phyloP scores from a whole-genome alignment of 352 stramenopile genomes.

The Globisporangium irregulare region DNA sequence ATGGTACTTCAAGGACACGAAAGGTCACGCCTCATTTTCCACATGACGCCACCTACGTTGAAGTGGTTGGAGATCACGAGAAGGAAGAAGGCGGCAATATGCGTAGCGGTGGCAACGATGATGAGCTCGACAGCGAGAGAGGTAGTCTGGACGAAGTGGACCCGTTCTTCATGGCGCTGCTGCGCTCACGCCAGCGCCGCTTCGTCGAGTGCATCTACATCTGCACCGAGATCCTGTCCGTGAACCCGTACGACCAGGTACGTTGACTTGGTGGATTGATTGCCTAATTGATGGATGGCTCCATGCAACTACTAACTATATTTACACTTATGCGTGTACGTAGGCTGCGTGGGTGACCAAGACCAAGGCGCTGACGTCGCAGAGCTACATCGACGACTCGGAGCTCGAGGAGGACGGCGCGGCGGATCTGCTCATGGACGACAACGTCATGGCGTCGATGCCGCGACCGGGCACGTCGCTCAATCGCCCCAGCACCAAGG shows the following conservation, averaged over 20 bases:
- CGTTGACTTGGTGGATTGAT: neutral
- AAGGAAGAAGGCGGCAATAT: slow-evolving; percentile 5
- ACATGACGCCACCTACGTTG: neutral
- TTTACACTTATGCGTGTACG: neutral
- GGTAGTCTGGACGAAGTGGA: slow-evolving; percentile 74
- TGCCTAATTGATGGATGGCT: neutral
- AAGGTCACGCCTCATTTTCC: slow-evolving; percentile 9
- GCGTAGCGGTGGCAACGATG: slow-evolving; percentile 1
- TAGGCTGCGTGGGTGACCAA: slow-evolving; percentile 91
- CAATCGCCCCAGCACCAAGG: slow-evolving; percentile 72
- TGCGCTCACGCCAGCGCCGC: slow-evolving; percentile 69
- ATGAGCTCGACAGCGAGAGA: slow-evolving; percentile 21
- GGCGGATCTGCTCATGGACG: slow-evolving; percentile 90
- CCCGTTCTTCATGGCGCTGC: slow-evolving; percentile 85
- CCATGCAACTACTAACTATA: neutral
- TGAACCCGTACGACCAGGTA: slow-evolving; percentile 86
- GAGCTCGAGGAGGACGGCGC: slow-evolving; percentile 90
- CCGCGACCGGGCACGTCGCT: slow-evolving; percentile 88
- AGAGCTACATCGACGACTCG: slow-evolving; percentile 92
- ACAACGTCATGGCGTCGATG: slow-evolving; percentile 89
- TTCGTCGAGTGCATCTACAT: slow-evolving; percentile 82
- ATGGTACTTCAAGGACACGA: slow-evolving; percentile 6
- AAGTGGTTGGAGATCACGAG: neutral
- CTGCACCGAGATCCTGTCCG: slow-evolving; percentile 77
- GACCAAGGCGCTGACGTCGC: slow-evolving; percentile 82